Percentiles rank a stretch among this genome's conserved stretches.
These are phyloP conservation scores for Moricandia arvensis DNA, from an alignment of 345 rosid species.

Conservation along the genomic window DNA sequence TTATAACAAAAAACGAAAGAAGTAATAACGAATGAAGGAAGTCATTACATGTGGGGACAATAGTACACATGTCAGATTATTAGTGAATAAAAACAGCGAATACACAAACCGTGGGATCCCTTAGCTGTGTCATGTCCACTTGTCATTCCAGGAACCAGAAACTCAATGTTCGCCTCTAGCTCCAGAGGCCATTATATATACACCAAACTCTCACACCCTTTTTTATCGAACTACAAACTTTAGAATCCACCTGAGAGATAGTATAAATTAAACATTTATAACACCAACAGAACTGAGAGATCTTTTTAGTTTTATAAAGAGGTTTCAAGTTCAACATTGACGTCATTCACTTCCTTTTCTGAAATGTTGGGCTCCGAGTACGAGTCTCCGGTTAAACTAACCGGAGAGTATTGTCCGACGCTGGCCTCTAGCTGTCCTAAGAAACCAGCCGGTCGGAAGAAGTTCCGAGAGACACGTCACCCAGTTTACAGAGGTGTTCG, in stretches of 20 bases:
- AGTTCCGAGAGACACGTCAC: conserved; percentile 80
- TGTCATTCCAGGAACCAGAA: conserved; percentile 7
- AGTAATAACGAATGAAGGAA: too few relatives aligned
- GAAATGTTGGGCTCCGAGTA: conserved; percentile 40
- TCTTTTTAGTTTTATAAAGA: neutral
- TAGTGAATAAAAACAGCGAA: neutral
- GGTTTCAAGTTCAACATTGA: conserved; percentile 1
- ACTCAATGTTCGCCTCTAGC: conserved; percentile 7
- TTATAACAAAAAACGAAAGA: too few relatives aligned
- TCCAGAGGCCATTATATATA: conserved; percentile 20
- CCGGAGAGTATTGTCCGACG: conserved; percentile 31
- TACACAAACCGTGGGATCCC: conserved; percentile 3
- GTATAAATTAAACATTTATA: conserved; percentile 4
- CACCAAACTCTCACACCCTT: conserved; percentile 8
- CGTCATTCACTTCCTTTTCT: conserved; percentile 11
- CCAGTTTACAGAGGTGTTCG: conserved; percentile 87
- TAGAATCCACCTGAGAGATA: conserved; percentile 19
- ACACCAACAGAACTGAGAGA: neutral
- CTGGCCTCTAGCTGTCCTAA: conserved; percentile 68
- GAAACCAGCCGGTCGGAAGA: conserved; percentile 79
- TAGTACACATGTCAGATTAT: neutral
- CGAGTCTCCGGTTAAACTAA: conserved; percentile 36
- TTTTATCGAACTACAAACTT: conserved; percentile 11
- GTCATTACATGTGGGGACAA: neutral
- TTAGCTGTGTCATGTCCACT: conserved; percentile 7